Evolutionary conservation across 768 basidiomycete genomes (phyloP).

Genomic region (Crepidotus variabilis): DNA sequence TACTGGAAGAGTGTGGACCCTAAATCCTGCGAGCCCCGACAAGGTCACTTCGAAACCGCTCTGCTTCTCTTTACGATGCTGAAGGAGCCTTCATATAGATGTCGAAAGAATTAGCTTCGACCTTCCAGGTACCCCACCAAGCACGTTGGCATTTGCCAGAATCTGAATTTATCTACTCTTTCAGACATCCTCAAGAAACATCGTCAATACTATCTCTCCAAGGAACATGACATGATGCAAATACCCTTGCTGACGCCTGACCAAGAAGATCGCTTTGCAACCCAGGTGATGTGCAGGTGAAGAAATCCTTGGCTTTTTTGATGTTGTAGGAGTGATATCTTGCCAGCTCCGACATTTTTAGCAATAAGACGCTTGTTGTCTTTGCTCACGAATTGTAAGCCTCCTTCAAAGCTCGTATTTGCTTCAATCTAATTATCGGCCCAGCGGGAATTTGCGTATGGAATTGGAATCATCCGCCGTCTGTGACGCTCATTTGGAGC

Average conservation of each 20-base stretch:
- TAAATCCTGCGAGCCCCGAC: conserved; percentile 76
- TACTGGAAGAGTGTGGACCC: conserved; percentile 89
- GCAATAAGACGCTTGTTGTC: conserved; percentile 73
- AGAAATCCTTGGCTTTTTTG: conserved; percentile 22
- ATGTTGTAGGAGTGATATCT: conserved; percentile 3
- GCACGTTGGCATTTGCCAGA: not conserved
- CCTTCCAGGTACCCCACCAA: conserved; percentile 51
- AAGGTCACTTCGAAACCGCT: conserved; percentile 44
- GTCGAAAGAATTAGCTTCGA: conserved; percentile 59
- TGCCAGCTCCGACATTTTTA: conserved; percentile 70
- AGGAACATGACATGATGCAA: conserved; percentile 73
- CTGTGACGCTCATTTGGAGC: conserved; percentile 74
- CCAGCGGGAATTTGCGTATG: conserved; percentile 82
- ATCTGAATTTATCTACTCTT: not conserved
- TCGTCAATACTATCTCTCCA: conserved; percentile 78
- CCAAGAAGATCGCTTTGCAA: conserved; percentile 68
- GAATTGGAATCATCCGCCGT: conserved; percentile 73
- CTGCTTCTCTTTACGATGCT: not conserved
- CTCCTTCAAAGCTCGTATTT: not conserved
- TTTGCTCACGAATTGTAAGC: conserved; percentile 95
- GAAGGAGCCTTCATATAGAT: conserved; percentile 34
- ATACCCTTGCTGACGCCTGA: conserved; percentile 69
- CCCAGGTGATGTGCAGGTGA: conserved; percentile 89
- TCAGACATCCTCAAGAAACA: conserved; percentile 86
- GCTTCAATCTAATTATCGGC: not conserved